These are phyloP conservation scores for Leccinum barrowsii DNA, from an alignment of 768 basidiomycete species.

Conservation along the genomic window DNA sequence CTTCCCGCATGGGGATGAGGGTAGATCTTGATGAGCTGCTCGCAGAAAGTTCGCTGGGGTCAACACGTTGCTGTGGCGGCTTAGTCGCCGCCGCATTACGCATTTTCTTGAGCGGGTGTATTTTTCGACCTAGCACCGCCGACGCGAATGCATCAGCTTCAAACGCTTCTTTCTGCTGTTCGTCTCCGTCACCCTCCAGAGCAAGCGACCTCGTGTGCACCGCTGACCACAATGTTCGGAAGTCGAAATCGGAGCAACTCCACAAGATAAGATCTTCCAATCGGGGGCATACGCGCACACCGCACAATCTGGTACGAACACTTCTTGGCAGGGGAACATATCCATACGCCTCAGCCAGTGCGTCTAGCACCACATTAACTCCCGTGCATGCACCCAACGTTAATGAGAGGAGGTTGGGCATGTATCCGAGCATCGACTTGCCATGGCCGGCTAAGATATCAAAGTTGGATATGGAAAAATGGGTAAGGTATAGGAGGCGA, in stretches of 20 bases:
- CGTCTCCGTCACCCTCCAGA: slow-evolving; percentile 14
- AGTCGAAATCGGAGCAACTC: slow-evolving; percentile 45
- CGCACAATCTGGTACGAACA: slow-evolving; percentile 21
- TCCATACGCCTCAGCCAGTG: slow-evolving; percentile 38
- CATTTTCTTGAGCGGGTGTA: slow-evolving; percentile 37
- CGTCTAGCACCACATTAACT: slow-evolving; percentile 38
- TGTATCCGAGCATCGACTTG: slow-evolving; percentile 47
- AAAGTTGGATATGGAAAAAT: slow-evolving; percentile 49
- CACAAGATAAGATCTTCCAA: slow-evolving; percentile 50
- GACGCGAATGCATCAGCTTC: slow-evolving; percentile 23
- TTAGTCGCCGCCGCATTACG: slow-evolving; percentile 12
- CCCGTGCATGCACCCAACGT: slow-evolving; percentile 46
- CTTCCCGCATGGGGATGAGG: slow-evolving; percentile 37
- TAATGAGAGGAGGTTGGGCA: slow-evolving; percentile 46
- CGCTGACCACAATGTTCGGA: slow-evolving; percentile 34
- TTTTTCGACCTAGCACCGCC: slow-evolving; percentile 26
- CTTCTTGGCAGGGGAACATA: slow-evolving; percentile 12
- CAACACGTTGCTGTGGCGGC: slow-evolving; percentile 11
- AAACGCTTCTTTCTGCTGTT: slow-evolving; percentile 8
- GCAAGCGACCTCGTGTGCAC: slow-evolving; percentile 33
- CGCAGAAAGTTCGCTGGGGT: slow-evolving; percentile 10
- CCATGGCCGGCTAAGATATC: slow-evolving; percentile 38
- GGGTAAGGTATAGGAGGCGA: slow-evolving; percentile 46
- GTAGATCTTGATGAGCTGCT: slow-evolving; percentile 28
- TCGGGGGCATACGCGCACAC: slow-evolving; percentile 47